Base-by-base conservation (phyloP, 352 stramenopile species). In the Pythium brassicae region DNA sequence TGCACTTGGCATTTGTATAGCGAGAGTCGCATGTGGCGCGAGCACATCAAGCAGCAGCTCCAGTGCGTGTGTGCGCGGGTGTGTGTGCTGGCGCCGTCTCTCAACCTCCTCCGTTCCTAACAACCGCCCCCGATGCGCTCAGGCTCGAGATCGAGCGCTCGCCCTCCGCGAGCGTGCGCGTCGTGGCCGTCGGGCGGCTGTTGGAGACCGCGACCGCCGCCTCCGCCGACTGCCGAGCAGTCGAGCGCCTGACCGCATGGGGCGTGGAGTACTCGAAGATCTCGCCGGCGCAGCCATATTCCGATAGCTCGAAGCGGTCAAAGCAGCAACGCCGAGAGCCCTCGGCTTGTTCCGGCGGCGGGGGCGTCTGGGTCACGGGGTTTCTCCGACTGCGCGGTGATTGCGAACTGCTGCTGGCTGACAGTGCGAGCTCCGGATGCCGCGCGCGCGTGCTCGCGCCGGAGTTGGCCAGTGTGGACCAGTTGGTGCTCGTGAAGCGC, bases 401-500 rank as follows among this genome's bases (percentile, higher is more conserved):
- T 46, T 4, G 45, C 45, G 26, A 50, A 32, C 40, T 78, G 22
- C 42, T 71, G 19, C 53, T 89, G 26, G 68, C 67, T 54, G 81
- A 89, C 49, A n/a, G 25, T n/a, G 46, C 27, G 7, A 20, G 9
- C 0, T 26, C 22, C 14, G 57, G 32, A 12, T 69, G 59, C 26
- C 59, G 57, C 19, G 67, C 72, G 50, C 66, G 69, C 10, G 45
- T 92, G 10, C n/a, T 84, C 8, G 58, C 71, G 5, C 76, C 78
- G 14, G 50, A 53, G 29, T 56, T 69, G 3, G 49, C 66, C 45
- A 25, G 70, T 8, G 59, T 88, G 6, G 64, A 77, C 56, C 66
- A 74, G 20, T 57, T 86, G n/a, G 67, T 91, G 11, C 66, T 87
- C 10, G 54, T 91, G 1, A 84, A 87, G 50, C 43, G 29, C 9